A percentile compares a stretch with the other conserved stretches of the same genome.
These are phyloP conservation scores for Venturia carpophila DNA, from an alignment of 2,329 filamentous ascomycete species.

Conservation along the genomic window DNA sequence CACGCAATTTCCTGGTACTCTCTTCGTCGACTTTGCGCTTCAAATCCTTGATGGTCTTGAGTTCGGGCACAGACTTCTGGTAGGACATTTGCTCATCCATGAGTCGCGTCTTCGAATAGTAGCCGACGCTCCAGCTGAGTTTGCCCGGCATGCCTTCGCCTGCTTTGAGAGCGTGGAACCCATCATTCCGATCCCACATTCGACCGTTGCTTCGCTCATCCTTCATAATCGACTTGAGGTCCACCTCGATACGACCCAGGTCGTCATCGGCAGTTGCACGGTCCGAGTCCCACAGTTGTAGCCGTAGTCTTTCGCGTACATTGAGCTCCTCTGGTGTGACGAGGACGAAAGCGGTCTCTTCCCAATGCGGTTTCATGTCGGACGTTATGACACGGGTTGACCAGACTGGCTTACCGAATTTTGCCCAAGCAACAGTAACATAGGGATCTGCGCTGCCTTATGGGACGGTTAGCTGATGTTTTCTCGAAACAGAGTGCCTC, in stretches of 20 bases:
- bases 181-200: constrained; percentile 56
- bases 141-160: constrained; percentile 63
- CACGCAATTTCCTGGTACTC: constrained; percentile 57
- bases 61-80: constrained; percentile 52
- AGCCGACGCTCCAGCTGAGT: constrained; percentile 62
- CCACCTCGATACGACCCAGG: constrained; percentile 62
- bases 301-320: constrained; percentile 58
- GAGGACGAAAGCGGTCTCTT: constrained; percentile 61
- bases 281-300: constrained; percentile 72
- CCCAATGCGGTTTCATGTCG: constrained; percentile 62
- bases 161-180: constrained; percentile 56
- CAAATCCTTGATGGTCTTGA: constrained; percentile 52
- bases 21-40: constrained; percentile 46
- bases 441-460: constrained; percentile 60
- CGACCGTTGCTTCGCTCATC: constrained; percentile 50
- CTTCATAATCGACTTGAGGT: constrained; percentile 57
- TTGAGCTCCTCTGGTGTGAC: constrained; percentile 65
- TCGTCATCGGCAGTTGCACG: constrained; percentile 66
- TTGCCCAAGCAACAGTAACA: constrained; percentile 66
- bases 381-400: constrained; percentile 57
- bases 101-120: constrained; percentile 60
- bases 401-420: constrained; percentile 62
- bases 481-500: too few species aligned
- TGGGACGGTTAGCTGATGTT: too few species aligned
- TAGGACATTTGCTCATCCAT: constrained; percentile 53